Evolutionary conservation across 2,329 filamentous ascomycete genomes (phyloP).

Genomic region (Fusarium temperatum): DNA sequence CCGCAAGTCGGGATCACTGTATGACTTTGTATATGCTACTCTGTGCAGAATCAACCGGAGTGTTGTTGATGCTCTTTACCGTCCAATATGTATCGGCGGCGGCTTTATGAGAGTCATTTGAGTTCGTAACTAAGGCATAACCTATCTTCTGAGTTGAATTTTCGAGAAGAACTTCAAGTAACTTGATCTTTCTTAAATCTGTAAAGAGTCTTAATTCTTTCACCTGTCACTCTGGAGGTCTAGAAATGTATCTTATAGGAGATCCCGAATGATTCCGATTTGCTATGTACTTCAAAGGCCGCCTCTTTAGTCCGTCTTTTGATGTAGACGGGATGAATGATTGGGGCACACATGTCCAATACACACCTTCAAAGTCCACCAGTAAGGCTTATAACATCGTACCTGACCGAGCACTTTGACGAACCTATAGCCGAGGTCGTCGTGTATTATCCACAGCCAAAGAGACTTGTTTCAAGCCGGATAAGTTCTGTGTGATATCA

Average conservation of each 20-base stretch:
- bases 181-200: not conserved
- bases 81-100: not conserved
- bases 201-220: not conserved
- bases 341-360: not conserved
- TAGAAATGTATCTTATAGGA: not conserved
- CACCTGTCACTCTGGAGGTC: too few species aligned
- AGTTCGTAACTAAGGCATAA: not conserved
- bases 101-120: not conserved
- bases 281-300: too few species aligned
- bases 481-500: not conserved
- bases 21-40: conserved; percentile 1
- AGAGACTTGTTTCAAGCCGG: not conserved
- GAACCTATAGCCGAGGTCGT: not conserved
- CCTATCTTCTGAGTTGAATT: not conserved
- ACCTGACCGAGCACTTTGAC: not conserved
- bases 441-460: not conserved
- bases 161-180: not conserved
- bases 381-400: not conserved
- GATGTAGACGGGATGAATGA: not conserved
- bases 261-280: not conserved
- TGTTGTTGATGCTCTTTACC: not conserved
- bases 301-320: not conserved
- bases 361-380: not conserved
- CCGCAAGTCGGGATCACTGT: conserved; percentile 13
- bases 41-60: not conserved